Evolutionary conservation across 768 basidiomycete genomes (phyloP), one percentile per base, ranked within the genome.

Genomic region (Boletus sensibilis): DNA sequence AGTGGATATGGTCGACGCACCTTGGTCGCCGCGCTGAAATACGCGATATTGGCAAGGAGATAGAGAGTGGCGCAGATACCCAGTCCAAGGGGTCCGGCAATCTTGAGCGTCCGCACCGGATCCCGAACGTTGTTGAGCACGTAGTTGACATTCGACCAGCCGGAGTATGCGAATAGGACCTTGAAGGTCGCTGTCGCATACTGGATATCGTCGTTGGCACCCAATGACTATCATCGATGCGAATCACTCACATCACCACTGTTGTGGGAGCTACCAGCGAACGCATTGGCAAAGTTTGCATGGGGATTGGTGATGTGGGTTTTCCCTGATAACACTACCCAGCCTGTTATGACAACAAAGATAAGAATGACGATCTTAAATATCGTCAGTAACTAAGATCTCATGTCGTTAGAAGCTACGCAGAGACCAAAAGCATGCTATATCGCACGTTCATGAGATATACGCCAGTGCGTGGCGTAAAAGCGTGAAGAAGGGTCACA

Each of bases 141-240:
- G 50, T 82, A 82, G 64, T 84, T 84, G 45, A 80, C 78, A 44
- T 80, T 82, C 3, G 79, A 80, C 83, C 84, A 85, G 5, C 83
- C 83, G 4, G 68, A 31, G 51, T 78, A 81, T 1, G 78, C 67
- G n/a, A n/a, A 56, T 76, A 86, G 71, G n/a, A 86, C 82, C 58
- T 84, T 84, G 77, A 83, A 84, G 2, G 77, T 83, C 2, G 82
- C 84, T 1, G 83, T 83, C 0, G 83, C 83, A 52, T 84, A 86
- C 83, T 84, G 52, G 5, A 9, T 42, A 3, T 21, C 4, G n/a
- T 34, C 34, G 21, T 52, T 31, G 10, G 23, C 13, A 42, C 12
- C 27, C 8, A 14, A 18, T 0, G 14, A 0, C 33, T 5, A 40
- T 20, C 16, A 8, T 21, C 2, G 23, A 23, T 2, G 4, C 2